Evolutionary conservation across 768 basidiomycete genomes (phyloP).

Genomic region (Leccinum aurantiacum): DNA sequence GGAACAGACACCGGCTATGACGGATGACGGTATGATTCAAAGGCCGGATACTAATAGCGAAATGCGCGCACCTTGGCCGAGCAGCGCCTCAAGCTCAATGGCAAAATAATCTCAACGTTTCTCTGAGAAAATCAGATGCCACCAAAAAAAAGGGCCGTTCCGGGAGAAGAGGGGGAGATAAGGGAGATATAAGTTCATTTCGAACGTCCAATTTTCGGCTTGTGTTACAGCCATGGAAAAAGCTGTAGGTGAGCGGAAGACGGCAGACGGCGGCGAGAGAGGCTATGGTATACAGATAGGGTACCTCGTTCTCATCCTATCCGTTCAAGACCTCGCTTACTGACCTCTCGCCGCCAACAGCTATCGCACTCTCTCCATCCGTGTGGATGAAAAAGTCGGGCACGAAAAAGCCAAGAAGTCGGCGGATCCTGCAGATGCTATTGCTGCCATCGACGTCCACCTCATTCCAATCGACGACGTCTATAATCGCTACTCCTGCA

Average conservation of each 20-base stretch:
- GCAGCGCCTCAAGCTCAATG: constrained; percentile 12
- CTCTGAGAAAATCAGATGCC: neutral
- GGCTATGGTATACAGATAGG: constrained; percentile 34
- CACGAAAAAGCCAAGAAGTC: constrained; percentile 19
- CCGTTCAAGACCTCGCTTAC: neutral
- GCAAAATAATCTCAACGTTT: constrained; percentile 25
- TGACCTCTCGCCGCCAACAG: constrained; percentile 15
- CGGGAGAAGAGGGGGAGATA: constrained; percentile 8
- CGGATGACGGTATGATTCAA: neutral
- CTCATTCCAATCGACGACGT: constrained; percentile 41
- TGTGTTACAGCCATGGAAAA: constrained; percentile 22
- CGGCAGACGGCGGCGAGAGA: constrained; percentile 12
- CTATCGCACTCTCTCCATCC: constrained; percentile 48
- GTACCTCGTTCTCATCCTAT: constrained; percentile 4
- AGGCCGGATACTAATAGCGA: constrained; percentile 20
- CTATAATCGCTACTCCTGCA: constrained; percentile 43
- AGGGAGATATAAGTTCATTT: constrained; percentile 16
- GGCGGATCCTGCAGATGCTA: constrained; percentile 37
- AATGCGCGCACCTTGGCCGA: constrained; percentile 23
- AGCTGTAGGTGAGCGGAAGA: constrained; percentile 8
- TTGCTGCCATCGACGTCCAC: constrained; percentile 51
- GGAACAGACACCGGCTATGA: neutral
- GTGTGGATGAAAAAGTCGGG: constrained; percentile 35
- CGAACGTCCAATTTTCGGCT: neutral
- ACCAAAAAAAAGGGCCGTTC: constrained; percentile 1